Conservation (phyloP, 192 early-diverging fungal species). For the Entomortierella parvispora region DNA sequence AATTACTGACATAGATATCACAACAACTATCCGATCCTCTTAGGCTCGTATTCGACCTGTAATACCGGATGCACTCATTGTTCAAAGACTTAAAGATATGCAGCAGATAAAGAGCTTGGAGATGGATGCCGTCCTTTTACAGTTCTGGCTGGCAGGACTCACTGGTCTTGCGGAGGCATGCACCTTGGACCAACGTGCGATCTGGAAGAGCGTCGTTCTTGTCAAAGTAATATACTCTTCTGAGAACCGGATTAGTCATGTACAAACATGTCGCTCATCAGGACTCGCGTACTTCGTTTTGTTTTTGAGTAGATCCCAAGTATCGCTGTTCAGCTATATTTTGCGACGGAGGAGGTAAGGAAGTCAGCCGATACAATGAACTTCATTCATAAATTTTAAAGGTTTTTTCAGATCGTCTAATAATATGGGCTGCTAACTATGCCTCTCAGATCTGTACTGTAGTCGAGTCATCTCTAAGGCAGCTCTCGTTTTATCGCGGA, state of each 20-base stretch:
- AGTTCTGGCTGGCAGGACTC: constrained; percentile 48
- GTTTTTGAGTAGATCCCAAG: background rate
- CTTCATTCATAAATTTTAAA: too few species aligned
- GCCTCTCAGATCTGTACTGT: constrained; percentile 11
- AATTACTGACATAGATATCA: too few species aligned
- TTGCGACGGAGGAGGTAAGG: too few species aligned
- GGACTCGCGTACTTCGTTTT: too few species aligned
- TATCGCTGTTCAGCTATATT: too few species aligned
- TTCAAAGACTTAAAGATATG: constrained; percentile 41
- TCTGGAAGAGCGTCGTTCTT: constrained; percentile 43
- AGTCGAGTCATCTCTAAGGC: constrained; percentile 27
- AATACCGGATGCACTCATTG: constrained; percentile 17
- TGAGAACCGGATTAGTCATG: too few species aligned
- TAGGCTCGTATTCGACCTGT: constrained; percentile 43
- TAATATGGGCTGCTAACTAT: too few species aligned
- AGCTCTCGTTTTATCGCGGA: constrained; percentile 37
- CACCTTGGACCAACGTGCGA: constrained; percentile 19
- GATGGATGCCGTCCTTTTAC: constrained; percentile 34
- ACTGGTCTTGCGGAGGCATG: constrained; percentile 36
- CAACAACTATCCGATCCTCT: background rate
- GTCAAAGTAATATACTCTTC: too few species aligned
- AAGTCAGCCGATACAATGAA: too few species aligned
- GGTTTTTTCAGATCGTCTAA: too few species aligned
- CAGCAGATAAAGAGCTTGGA: constrained; percentile 34
- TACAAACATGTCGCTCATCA: too few species aligned